Evolutionary conservation across 106 monocot genomes (phyloP), one percentile per base, ranked within the genome.

Genomic region (Gastrodia elata): DNA sequence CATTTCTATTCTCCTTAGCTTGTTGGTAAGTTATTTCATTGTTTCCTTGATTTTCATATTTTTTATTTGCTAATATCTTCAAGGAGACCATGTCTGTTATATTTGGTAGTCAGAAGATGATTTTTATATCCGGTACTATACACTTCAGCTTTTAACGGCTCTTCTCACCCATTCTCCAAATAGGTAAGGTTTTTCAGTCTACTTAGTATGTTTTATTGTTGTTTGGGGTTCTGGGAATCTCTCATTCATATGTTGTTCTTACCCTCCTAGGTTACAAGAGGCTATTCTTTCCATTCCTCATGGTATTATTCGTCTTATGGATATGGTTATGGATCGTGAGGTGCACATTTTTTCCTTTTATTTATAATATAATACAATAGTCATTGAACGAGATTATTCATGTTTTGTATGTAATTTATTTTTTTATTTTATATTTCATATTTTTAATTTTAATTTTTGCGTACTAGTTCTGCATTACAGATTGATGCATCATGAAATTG

Each of bases 251-350:
- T 13, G 24, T 75, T 74, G 15, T 27, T 52, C 68, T 80, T 73
- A 20, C 1, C 44, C 3, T 76, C 41, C 56, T 80, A 98, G 98
- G 83, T 89, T 98, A 80, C 98, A 98, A 71, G 98, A 98, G 79
- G 91, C 85, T 46, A 88, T 98, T 87, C 91, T 98, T 46, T 88
- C 87, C 30, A 85, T 85, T 81, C 98, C 98, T 78, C 88, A 83
- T 85, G 98, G 98, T 46, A 91, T 93, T 68, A 93, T 93, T 65
- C 74, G 88, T 40, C 84, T 98, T 68, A 90, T 98, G 98, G 98
- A 98, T 74, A 98, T 98, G 98, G 91, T 98, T 40, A 93, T 98
- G 93, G 98, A 98, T 77, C 88, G 98, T 18, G 98, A 98, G 98
- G 98, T 98, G 43, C 78, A 72, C 71, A 42, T 59, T 71, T 32